Evolutionary conservation across 1,139 yeast genomes (phyloP).

Genomic region (Pichia sp.): DNA sequence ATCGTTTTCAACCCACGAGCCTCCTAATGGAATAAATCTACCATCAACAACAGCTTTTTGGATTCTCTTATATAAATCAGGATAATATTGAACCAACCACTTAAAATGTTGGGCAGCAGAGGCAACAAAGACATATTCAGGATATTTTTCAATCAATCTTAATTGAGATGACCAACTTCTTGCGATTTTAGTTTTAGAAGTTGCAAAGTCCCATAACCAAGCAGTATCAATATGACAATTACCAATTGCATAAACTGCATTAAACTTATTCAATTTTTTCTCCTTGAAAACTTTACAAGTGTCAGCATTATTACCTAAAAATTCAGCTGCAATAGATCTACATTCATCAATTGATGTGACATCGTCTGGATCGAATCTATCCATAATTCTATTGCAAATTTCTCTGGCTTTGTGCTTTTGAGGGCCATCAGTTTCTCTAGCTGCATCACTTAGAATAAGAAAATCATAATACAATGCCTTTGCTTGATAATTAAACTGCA

Average conservation of each 20-base stretch:
- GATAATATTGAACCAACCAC: slow-evolving; percentile 84
- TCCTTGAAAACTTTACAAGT: slow-evolving; percentile 52
- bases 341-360: slow-evolving; percentile 47
- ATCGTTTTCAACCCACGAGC: slow-evolving; percentile 97
- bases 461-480: slow-evolving; percentile 72
- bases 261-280: slow-evolving; percentile 29
- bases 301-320: slow-evolving; percentile 60
- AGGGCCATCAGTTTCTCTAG: slow-evolving; percentile 78
- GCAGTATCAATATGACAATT: slow-evolving; percentile 97
- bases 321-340: slow-evolving; percentile 57
- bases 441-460: slow-evolving; percentile 86
- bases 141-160: slow-evolving; percentile 75
- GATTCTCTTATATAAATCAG: slow-evolving; percentile 60
- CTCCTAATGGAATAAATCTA: slow-evolving; percentile 86
- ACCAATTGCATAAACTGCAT: slow-evolving; percentile 75
- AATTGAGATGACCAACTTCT: slow-evolving; percentile 95
- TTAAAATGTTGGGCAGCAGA: slow-evolving; percentile 94
- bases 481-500: slow-evolving; percentile 76
- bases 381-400: slow-evolving; percentile 73
- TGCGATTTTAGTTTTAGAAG: slow-evolving; percentile 83
- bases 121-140: slow-evolving; percentile 90
- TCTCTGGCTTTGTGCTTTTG: slow-evolving; percentile 81
- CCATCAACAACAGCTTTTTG: slow-evolving; percentile 63
- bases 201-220: slow-evolving; percentile 98
- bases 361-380: slow-evolving; percentile 56